A percentile compares a stretch with the other conserved stretches of the same genome.
These are phyloP conservation scores for Ilex aquifolium DNA, from an alignment of 257 asterid species.

Conservation along the genomic window DNA sequence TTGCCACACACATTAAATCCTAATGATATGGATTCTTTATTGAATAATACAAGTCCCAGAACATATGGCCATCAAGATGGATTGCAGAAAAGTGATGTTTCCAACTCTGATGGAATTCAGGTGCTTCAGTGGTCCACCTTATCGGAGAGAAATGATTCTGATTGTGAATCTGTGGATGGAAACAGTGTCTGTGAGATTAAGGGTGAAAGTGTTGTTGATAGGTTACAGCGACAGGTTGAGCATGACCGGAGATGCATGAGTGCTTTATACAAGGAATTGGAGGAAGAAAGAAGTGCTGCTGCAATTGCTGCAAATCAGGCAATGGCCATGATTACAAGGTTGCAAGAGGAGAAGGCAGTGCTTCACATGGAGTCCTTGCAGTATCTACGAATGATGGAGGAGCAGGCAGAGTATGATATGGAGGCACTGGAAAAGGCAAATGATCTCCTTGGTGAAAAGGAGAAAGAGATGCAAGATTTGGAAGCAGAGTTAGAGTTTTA, in stretches of 20 bases:
- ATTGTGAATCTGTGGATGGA: conserved; percentile 33
- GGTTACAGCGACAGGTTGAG: conserved; percentile 51
- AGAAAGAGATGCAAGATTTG: conserved; percentile 79
- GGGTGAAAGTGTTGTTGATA: conserved; percentile 48
- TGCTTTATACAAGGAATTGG: conserved; percentile 63
- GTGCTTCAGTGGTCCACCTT: conserved; percentile 26
- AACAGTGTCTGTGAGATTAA: conserved; percentile 34
- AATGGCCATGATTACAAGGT: conserved; percentile 90
- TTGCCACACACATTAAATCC: conserved; percentile 16
- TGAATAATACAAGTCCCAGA: conserved; percentile 8
- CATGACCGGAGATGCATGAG: conserved; percentile 39
- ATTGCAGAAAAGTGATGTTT: conserved; percentile 21
- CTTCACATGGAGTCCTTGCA: conserved; percentile 91
- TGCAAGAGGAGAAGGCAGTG: conserved; percentile 95
- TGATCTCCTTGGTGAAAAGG: conserved; percentile 70
- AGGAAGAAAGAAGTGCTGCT: conserved; percentile 86
- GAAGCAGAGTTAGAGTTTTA: conserved; percentile 61
- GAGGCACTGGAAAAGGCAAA: conserved; percentile 82
- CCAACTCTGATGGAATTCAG: conserved; percentile 21
- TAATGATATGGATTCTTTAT: conserved; percentile 12
- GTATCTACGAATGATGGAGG: conserved; percentile 94
- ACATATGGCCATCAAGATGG: conserved; percentile 13
- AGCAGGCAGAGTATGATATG: conserved; percentile 83
- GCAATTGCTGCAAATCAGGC: conserved; percentile 77
- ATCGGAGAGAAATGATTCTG: conserved; percentile 26